Evolutionary conservation across 2,329 filamentous ascomycete species (phyloP).

Genomic region (Colletotrichum scovillei): DNA sequence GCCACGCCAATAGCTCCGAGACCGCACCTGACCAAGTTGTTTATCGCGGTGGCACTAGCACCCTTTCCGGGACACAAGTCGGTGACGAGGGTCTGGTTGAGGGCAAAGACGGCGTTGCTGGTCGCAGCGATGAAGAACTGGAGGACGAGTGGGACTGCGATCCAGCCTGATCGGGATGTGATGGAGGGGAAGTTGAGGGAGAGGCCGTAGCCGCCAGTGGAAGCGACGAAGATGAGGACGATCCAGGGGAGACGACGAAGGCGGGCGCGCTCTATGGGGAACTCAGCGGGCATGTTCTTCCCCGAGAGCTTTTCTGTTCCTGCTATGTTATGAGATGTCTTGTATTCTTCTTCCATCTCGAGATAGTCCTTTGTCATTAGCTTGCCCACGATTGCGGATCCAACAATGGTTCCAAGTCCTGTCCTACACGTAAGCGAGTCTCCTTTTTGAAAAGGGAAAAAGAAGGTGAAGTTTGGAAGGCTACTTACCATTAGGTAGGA

Average conservation of each 20-base stretch:
- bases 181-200: conserved; percentile 39
- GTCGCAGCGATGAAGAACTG: conserved; percentile 50
- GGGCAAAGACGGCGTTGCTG: conserved; percentile 50
- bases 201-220: conserved; percentile 51
- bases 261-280: conserved; percentile 55
- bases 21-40: conserved; percentile 42
- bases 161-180: conserved; percentile 37
- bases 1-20: conserved; percentile 20
- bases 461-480: conserved; percentile 4
- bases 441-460: background rate
- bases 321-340: conserved; percentile 21
- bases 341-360: conserved; percentile 38
- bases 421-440: background rate
- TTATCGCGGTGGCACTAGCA: conserved; percentile 47
- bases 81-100: conserved; percentile 47
- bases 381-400: conserved; percentile 52
- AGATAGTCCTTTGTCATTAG: conserved; percentile 51
- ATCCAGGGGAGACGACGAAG: conserved; percentile 54
- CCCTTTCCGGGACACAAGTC: conserved; percentile 45
- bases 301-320: conserved; percentile 42
- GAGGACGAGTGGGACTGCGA: conserved; percentile 41
- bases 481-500: conserved; percentile 41
- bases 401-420: conserved; percentile 53
- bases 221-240: conserved; percentile 41
- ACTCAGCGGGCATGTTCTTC: conserved; percentile 46